These are phyloP conservation scores for Cystobasidium ongulense DNA, from an alignment of 768 basidiomycete genomes.

Conservation along the genomic window DNA sequence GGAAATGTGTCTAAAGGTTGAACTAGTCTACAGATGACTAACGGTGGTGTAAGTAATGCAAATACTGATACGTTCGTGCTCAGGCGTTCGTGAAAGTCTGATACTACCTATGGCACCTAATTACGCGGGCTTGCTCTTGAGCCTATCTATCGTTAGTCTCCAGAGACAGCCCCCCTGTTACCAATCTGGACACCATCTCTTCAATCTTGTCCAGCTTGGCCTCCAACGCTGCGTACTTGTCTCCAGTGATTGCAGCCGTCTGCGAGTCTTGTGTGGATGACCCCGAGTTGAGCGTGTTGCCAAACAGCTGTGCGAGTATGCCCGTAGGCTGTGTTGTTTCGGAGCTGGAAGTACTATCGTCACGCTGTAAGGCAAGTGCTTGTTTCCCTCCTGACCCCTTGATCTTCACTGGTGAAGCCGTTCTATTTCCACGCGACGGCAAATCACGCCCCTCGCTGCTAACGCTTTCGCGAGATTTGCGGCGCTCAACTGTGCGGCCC, in stretches of 20 bases:
- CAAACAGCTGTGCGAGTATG: constrained; percentile 23
- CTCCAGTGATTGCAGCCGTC: background rate
- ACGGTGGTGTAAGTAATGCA: background rate
- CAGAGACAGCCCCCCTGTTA: constrained; percentile 1
- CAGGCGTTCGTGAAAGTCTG: background rate
- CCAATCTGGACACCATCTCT: constrained; percentile 9
- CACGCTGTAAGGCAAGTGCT: background rate
- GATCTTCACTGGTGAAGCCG: background rate
- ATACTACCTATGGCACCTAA: background rate
- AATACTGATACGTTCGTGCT: background rate
- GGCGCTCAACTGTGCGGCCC: constrained; percentile 3
- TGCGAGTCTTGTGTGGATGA: background rate
- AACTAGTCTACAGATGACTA: background rate
- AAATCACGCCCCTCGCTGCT: background rate
- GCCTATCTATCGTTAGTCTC: constrained; percentile 2
- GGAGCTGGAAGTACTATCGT: background rate
- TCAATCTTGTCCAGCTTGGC: constrained; percentile 20
- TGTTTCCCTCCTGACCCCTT: constrained; percentile 11
- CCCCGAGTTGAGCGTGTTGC: background rate
- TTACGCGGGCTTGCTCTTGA: too few species aligned
- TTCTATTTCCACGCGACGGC: background rate
- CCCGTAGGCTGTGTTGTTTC: background rate
- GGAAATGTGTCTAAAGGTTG: background rate
- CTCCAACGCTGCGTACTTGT: background rate
- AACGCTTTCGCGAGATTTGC: background rate